Percentiles rank a stretch among this genome's conserved stretches.
Evolutionary conservation across 106 monocot species (phyloP).

Genomic region (Alisma plantagoaquatica): DNA sequence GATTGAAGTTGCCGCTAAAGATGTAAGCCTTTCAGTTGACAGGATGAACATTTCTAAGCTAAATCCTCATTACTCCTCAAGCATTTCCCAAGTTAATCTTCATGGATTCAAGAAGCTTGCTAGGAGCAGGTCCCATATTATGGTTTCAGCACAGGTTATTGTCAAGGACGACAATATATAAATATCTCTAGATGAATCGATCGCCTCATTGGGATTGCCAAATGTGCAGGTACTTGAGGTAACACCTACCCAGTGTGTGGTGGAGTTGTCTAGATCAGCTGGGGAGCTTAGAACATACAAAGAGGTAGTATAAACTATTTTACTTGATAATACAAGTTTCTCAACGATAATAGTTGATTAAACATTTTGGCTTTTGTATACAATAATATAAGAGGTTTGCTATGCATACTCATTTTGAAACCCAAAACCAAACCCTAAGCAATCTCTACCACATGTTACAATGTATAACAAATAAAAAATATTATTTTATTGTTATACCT

Average conservation of each 20-base stretch:
- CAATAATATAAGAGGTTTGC: no score
- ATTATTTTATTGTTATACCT: no score
- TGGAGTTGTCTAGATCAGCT: constrained; percentile 42
- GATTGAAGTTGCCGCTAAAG: constrained; percentile 50
- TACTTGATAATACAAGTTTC: no score
- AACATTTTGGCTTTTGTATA: no score
- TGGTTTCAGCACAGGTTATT: constrained; percentile 61
- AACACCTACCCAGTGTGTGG: constrained; percentile 50
- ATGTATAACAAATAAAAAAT: no score
- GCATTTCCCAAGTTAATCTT: constrained; percentile 44
- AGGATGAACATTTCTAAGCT: constrained; percentile 44
- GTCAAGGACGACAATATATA: no score
- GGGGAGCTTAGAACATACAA: constrained; percentile 36
- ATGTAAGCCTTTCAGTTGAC: constrained; percentile 33
- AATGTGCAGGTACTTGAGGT: constrained; percentile 50
- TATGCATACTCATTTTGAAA: no score
- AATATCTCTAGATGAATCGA: neutral
- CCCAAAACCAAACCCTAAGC: no score
- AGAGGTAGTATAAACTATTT: constrained; percentile 26
- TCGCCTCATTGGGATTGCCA: neutral
- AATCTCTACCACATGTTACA: no score
- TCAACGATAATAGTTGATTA: no score
- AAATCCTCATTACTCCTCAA: no score
- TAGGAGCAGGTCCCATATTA: constrained; percentile 28
- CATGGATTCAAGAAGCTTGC: constrained; percentile 26